Evolutionary conservation across 768 basidiomycete genomes (phyloP), one percentile per base, ranked within the genome.

Genomic region (Boletus pseudo-olivaceus): DNA sequence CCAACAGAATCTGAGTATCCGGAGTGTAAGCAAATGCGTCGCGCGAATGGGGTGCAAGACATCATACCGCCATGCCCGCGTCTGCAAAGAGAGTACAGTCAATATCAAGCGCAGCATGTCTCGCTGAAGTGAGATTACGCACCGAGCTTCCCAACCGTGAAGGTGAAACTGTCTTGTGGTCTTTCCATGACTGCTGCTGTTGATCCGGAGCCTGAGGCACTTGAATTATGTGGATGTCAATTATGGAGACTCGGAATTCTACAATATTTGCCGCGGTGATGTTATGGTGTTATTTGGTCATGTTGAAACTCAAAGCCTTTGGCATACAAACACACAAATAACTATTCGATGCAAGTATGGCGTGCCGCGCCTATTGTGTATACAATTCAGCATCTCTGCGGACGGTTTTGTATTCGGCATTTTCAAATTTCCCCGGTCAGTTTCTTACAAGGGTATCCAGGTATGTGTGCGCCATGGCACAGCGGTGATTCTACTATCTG

Each of bases 141-240:
- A 92, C 93, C 93, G 45, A 97, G 87, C 76, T 98, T 98, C 51
- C 94, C 94, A 10, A 98, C 90, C 0, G 94, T 97, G 61, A 97
- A 98, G 17, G 82, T 93, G 67, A 90, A 91, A 70, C 84, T 87
- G 41, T 90, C 89, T 54, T 76, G 73, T 26, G 76, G 62, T 51
- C 68, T 71, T 26, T 64, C 58, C 74, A 74, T 76, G 43, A 33
- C 51, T 57, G 59, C 48, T 47, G 2, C 8, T 4, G 42, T 17
- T 34, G 49, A 32, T 45, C 45, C 43, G 51, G 50, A 44, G 48
- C 37, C 54, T 11, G 47, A 45, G 23, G 55, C 45, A 38, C 54
- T 53, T 43, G n/a, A 15, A 35, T 56, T 55, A 39, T 38, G 51
- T 40, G 32, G 32, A 20, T 51, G 40, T 44, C 41, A 19, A 42